Evolutionary conservation across 1,284 basidiomycete genomes (phyloP).

Genomic region (Trametes pubescens): DNA sequence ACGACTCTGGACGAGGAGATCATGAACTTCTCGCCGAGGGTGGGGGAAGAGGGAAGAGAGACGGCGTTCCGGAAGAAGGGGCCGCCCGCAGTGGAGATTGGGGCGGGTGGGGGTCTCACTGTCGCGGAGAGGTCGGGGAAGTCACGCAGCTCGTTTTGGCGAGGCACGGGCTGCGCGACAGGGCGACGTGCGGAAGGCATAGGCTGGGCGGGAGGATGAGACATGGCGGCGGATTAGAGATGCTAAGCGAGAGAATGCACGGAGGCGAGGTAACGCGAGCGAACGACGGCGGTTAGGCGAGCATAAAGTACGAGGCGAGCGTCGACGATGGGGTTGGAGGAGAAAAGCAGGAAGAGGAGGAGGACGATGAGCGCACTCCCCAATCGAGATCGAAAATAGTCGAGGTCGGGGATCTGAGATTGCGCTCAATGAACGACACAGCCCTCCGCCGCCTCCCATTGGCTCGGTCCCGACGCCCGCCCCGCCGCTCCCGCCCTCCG

Average conservation of each 20-base stretch:
- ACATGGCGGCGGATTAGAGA: conserved; percentile 12
- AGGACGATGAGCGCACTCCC: background rate
- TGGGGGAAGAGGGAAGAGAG: conserved; percentile 25
- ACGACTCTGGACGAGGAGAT: conserved; percentile 20
- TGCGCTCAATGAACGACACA: conserved; percentile 5
- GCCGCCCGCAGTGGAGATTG: conserved; percentile 8
- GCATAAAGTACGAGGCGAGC: conserved; percentile 4
- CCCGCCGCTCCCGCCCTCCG: conserved; percentile 3
- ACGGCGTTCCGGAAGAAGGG: conserved; percentile 18
- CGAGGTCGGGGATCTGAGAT: background rate
- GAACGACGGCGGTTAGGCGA: conserved; percentile 7
- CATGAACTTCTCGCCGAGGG: conserved; percentile 21
- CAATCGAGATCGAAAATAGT: conserved; percentile 5
- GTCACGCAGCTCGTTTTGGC: conserved; percentile 18
- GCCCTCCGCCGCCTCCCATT: conserved; percentile 1
- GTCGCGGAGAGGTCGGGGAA: conserved; percentile 19
- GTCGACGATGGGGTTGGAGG: background rate
- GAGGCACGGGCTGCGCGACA: background rate
- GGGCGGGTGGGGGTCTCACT: conserved; percentile 14
- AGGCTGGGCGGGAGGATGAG: conserved; percentile 20
- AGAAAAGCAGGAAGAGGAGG: background rate
- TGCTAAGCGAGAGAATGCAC: conserved; percentile 11
- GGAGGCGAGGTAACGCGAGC: background rate
- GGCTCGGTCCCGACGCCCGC: background rate
- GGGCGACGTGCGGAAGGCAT: conserved; percentile 12